These are phyloP conservation scores for Mentha longifolia DNA, from an alignment of 257 asterid species.

Conservation along the genomic window DNA sequence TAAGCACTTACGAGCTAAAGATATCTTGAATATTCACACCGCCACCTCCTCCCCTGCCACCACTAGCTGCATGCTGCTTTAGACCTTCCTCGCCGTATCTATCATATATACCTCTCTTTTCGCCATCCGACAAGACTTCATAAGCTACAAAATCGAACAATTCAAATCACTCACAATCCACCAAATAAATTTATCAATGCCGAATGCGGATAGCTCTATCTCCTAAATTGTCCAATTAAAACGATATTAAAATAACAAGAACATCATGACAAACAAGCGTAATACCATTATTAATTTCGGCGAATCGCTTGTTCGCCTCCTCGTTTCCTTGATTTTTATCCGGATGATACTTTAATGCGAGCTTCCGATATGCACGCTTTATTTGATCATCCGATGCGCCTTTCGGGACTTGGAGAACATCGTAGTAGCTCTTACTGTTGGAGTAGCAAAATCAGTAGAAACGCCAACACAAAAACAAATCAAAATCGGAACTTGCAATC, in stretches of 20 bases:
- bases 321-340: constrained; percentile 92
- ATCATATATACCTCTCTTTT: constrained; percentile 84
- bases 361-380: constrained; percentile 90
- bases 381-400: constrained; percentile 93
- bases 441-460: constrained; percentile 13
- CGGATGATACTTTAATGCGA: constrained; percentile 93
- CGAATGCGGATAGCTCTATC: not conserved
- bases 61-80: constrained; percentile 86
- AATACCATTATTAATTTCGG: constrained; percentile 89
- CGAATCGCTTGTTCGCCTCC: constrained; percentile 90
- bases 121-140: constrained; percentile 84
- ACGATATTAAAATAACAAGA: not conserved
- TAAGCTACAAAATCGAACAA: constrained; percentile 63
- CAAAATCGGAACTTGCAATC: not conserved
- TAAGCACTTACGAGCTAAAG: constrained; percentile 71
- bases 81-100: constrained; percentile 91
- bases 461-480: constrained; percentile 12
- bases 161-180: constrained; percentile 32
- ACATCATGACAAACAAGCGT: not conserved
- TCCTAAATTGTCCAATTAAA: not conserved
- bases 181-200: constrained; percentile 14
- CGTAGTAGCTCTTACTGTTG: constrained; percentile 85
- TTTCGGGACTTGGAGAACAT: constrained; percentile 72
- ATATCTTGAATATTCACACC: constrained; percentile 93
- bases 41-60: constrained; percentile 79